Evolutionary conservation across 345 rosid genomes (phyloP).

Genomic region (Diplotaxis tenuifolia): DNA sequence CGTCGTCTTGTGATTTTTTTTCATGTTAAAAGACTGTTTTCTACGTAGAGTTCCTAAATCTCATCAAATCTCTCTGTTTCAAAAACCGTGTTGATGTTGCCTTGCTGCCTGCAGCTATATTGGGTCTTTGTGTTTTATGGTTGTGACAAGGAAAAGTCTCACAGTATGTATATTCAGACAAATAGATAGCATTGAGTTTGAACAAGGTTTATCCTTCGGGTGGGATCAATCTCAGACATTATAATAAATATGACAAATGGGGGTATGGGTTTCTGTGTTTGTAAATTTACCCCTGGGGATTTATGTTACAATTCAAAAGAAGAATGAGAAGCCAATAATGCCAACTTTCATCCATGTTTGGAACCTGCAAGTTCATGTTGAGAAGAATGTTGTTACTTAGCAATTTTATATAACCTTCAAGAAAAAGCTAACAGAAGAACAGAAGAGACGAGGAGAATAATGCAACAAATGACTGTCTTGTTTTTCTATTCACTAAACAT

Average conservation of each 20-base stretch:
- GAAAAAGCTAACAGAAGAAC: neutral
- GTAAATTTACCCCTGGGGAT: conserved; percentile 19
- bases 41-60: neutral
- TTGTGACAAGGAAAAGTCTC: neutral
- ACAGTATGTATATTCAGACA: neutral
- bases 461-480: conserved; percentile 8
- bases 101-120: neutral
- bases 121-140: neutral
- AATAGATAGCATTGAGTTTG: conserved; percentile 8
- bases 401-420: neutral
- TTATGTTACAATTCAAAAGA: conserved; percentile 28
- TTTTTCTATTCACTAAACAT: conserved; percentile 1
- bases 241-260: conserved; percentile 10
- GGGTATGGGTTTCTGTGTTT: conserved; percentile 18
- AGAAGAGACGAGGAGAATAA: neutral
- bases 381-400: neutral
- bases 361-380: conserved; percentile 27
- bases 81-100: neutral
- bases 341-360: conserved; percentile 7
- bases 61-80: neutral
- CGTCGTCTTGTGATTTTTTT: neutral
- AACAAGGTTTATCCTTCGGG: neutral
- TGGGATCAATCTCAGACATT: conserved; percentile 2
- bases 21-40: neutral
- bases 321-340: conserved; percentile 6